Base-by-base conservation (phyloP, 768 basidiomycete genomes). In the Tulasnella sp. region DNA sequence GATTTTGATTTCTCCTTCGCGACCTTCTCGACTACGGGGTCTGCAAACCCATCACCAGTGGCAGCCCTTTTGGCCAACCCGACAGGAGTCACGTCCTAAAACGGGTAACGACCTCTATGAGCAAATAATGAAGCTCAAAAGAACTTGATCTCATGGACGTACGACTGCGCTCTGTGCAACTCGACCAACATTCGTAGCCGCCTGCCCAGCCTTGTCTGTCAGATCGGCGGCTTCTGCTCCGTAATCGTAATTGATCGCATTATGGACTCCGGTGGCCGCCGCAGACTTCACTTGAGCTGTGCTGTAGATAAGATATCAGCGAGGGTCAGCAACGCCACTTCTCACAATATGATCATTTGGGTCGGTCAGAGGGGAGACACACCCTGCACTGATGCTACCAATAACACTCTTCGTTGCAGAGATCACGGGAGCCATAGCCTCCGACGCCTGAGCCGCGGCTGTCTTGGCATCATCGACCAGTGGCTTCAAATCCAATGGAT, bases 221-320 rank as follows among this genome's bases (percentile, higher is more conserved):
- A 56, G 34, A 43, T 56, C 55, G n/a, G 55, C 42, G 44, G 55
- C 41, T 43, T 44, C 41, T 27, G 42, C 34, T 15, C 55, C 55
- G 23, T 42, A 45, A 26, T 56, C 55, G 26, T 56, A 42, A n/a
- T 29, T 43, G 43, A 56, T 44, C 29, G 45, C 55, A n/a, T 27
- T 43, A 10, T 44, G 43, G 17, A 43, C 24, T 15, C 55, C 55
- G 13, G 13, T 27, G 42, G 23, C 29, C 23, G 44, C 23, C 19
- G 55, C 55, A 24, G 55, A 56, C 7, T 23, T 44, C 21, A 56
- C 55, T 29, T 44, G 41, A 30, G 27, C 44, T 3, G 45, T 23
- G 21, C 55, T 56, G 13, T 15, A 3, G 15, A 47, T 32, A 13
- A 19, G n/a, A n/a, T n/a, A n/a, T 27, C 26, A 56, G 24, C 8